A percentile compares a stretch with the other conserved stretches of the same genome.
phyloP scores from a whole-genome alignment of 345 rosid genomes.

The Chamaenerion angustifolium region DNA sequence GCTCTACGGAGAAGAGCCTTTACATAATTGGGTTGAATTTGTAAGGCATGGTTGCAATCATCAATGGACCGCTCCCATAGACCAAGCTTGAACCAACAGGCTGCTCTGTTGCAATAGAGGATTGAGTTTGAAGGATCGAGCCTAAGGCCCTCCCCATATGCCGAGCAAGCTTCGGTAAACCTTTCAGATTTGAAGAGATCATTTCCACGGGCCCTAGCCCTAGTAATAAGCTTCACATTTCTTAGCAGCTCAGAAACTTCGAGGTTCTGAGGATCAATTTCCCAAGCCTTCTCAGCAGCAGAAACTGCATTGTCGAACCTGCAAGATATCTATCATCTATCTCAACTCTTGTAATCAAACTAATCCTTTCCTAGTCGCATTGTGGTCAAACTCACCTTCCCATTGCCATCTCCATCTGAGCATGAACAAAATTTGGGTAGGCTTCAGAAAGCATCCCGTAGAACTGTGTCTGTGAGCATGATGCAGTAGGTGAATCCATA shows the following conservation, averaged over 20 bases:
- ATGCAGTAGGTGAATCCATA: constrained; percentile 23
- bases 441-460: constrained; percentile 82
- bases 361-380: constrained; percentile 6
- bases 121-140: constrained; percentile 70
- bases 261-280: constrained; percentile 51
- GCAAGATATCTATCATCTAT: constrained; percentile 37
- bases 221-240: constrained; percentile 50
- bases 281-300: constrained; percentile 67
- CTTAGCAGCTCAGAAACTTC: constrained; percentile 50
- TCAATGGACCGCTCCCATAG: constrained; percentile 69
- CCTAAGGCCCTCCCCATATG: constrained; percentile 81
- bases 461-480: constrained; percentile 33
- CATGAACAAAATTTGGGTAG: constrained; percentile 48
- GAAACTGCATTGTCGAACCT: constrained; percentile 88
- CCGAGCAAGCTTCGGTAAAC: constrained; percentile 87
- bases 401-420: constrained; percentile 78
- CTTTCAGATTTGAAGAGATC: constrained; percentile 92
- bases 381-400: constrained; percentile 61
- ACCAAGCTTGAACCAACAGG: constrained; percentile 83
- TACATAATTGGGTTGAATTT: constrained; percentile 51
- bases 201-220: constrained; percentile 76
- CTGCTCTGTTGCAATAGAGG: constrained; percentile 75
- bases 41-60: constrained; percentile 69
- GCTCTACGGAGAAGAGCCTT: constrained; percentile 86
- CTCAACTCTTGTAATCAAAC: constrained; percentile 15